Conservation (phyloP, 768 basidiomycete genomes). For the Boletus huronensis region DNA sequence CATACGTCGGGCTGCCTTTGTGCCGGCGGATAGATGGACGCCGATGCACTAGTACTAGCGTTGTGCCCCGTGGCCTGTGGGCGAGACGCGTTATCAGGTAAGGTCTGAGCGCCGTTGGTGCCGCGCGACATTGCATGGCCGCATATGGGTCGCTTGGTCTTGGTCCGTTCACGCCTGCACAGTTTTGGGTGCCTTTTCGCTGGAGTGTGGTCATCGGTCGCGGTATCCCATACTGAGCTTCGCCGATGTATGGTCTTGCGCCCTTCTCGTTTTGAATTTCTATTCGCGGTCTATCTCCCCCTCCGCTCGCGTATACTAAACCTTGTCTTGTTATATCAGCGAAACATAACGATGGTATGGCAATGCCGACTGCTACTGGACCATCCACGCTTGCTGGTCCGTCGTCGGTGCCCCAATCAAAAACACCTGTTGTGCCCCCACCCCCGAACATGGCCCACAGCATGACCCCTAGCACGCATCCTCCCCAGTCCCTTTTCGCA, state of each 20-base stretch:
- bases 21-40: neutral
- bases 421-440: conserved; percentile 16
- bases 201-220: neutral
- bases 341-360: conserved; percentile 23
- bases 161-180: neutral
- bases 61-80: neutral
- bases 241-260: neutral
- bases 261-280: neutral
- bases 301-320: conserved; percentile 5
- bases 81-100: neutral
- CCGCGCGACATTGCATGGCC: neutral
- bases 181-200: neutral
- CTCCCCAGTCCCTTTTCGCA: conserved; percentile 27
- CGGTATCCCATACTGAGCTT: neutral
- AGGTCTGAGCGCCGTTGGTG: neutral
- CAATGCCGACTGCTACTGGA: conserved; percentile 9
- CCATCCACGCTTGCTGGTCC: conserved; percentile 11
- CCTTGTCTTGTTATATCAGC: conserved; percentile 5
- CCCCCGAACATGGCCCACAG: conserved; percentile 19
- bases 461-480: conserved; percentile 33
- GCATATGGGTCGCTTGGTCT: neutral
- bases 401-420: conserved; percentile 10
- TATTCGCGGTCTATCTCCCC: neutral
- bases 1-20: neutral
- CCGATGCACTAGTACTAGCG: neutral